Conservation (phyloP, 352 stramenopile genomes). For the Pythium myriotylum region DNA sequence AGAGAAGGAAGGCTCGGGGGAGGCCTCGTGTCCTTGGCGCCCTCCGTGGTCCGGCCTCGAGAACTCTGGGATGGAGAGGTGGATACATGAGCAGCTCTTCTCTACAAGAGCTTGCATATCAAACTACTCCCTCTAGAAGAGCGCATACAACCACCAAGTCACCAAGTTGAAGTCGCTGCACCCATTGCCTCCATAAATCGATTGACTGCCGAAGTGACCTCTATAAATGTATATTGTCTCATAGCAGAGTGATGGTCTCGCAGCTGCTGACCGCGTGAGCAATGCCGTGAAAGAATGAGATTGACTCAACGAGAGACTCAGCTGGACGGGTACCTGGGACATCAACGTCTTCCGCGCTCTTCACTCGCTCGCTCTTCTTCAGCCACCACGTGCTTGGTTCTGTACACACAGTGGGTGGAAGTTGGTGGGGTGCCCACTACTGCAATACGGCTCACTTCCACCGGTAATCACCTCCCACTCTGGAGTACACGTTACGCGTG, state of each 20-base stretch:
- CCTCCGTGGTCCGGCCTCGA: neutral
- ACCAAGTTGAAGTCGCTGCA: constrained; percentile 10
- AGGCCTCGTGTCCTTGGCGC: constrained; percentile 9
- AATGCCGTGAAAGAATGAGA: neutral
- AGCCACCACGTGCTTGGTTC: no score
- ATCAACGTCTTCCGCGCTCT: no score
- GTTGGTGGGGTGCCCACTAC: no score
- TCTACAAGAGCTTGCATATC: constrained; percentile 13
- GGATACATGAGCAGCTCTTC: constrained; percentile 4
- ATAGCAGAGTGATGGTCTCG: neutral
- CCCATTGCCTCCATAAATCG: constrained; percentile 10
- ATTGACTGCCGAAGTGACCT: constrained; percentile 23
- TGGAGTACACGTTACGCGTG: neutral
- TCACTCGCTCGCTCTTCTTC: no score
- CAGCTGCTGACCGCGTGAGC: neutral
- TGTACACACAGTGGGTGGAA: no score
- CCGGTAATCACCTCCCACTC: neutral
- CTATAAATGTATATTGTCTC: neutral
- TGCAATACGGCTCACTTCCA: no score
- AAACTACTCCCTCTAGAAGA: constrained; percentile 4
- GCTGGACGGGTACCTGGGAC: no score
- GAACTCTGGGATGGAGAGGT: neutral
- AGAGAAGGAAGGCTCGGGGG: neutral
- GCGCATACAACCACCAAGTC: constrained; percentile 9
- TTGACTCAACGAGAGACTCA: neutral